These are phyloP conservation scores for Brassica juncea DNA, from an alignment of 345 rosid genomes.

Conservation along the genomic window DNA sequence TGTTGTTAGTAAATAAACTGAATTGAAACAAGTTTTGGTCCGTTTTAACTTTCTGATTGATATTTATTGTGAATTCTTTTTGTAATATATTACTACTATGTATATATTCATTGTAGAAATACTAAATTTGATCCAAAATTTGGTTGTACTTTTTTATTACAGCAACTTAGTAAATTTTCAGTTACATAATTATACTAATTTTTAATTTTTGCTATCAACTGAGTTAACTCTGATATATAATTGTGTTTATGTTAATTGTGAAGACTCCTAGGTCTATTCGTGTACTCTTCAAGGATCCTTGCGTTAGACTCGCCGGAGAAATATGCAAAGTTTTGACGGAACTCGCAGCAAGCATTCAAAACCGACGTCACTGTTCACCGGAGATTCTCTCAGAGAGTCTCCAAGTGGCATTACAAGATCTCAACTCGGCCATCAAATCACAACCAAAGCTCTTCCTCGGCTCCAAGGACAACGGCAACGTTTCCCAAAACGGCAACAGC, in stretches of 20 bases:
- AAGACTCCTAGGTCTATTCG: conserved; percentile 76
- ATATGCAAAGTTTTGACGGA: conserved; percentile 63
- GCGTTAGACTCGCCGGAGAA: conserved; percentile 65
- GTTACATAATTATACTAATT: background rate
- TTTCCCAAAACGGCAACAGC: conserved; percentile 44
- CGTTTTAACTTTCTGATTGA: background rate
- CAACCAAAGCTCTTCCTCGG: conserved; percentile 84
- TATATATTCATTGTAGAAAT: background rate
- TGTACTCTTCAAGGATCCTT: conserved; percentile 69
- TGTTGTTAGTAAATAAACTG: background rate
- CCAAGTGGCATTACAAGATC: conserved; percentile 71
- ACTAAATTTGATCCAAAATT: background rate
- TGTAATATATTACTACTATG: background rate
- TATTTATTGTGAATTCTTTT: background rate
- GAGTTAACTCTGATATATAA: background rate
- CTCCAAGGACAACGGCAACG: conserved; percentile 40
- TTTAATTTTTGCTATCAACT: background rate
- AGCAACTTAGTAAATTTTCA: background rate
- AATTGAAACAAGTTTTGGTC: background rate
- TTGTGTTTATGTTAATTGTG: background rate
- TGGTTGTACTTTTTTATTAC: background rate
- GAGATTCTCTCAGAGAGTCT: conserved; percentile 75
- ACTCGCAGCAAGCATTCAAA: conserved; percentile 57
- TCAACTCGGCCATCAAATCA: conserved; percentile 69
- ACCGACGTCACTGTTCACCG: conserved; percentile 71